Conservation (phyloP, 2,329 filamentous ascomycete species). For the Colletotrichum sp. region DNA sequence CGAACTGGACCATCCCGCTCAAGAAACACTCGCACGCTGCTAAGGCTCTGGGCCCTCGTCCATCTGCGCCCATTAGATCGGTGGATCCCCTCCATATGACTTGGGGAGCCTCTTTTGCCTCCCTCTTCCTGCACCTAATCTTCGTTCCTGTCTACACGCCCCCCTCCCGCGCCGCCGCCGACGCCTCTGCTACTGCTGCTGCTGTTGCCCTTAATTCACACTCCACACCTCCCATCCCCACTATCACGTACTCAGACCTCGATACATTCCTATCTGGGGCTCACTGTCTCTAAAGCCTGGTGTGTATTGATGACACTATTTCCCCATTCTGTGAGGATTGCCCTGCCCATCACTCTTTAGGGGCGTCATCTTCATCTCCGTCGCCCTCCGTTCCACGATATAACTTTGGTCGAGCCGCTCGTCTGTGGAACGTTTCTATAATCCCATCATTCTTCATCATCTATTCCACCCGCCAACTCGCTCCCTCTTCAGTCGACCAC, state of each 20-base stretch:
- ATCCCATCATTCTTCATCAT: slow-evolving; percentile 24
- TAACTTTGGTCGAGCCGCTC: slow-evolving; percentile 46
- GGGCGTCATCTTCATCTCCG: slow-evolving; percentile 31
- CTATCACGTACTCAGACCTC: slow-evolving; percentile 24
- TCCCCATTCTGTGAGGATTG: slow-evolving; percentile 20
- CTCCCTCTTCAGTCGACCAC: slow-evolving; percentile 20
- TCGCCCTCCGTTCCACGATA: slow-evolving; percentile 41
- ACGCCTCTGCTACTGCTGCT: not conserved
- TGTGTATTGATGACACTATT: slow-evolving; percentile 23
- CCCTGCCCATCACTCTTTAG: slow-evolving; percentile 9
- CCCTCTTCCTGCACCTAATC: slow-evolving; percentile 12
- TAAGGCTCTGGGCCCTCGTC: not conserved
- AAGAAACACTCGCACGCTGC: slow-evolving; percentile 3
- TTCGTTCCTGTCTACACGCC: slow-evolving; percentile 10
- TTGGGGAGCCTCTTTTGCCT: slow-evolving; percentile 15
- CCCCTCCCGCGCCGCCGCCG: not conserved
- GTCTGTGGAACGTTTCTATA: slow-evolving; percentile 26
- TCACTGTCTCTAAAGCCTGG: slow-evolving; percentile 36
- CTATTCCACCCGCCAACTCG: slow-evolving; percentile 15
- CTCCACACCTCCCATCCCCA: slow-evolving; percentile 7
- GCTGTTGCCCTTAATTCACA: not conserved
- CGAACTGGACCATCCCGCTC: slow-evolving; percentile 9
- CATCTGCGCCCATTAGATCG: not conserved
- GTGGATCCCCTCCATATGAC: slow-evolving; percentile 13
- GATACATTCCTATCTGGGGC: slow-evolving; percentile 37